Base-by-base conservation (phyloP, 2,329 filamentous ascomycete species). In the Colletotrichum tanaceti region DNA sequence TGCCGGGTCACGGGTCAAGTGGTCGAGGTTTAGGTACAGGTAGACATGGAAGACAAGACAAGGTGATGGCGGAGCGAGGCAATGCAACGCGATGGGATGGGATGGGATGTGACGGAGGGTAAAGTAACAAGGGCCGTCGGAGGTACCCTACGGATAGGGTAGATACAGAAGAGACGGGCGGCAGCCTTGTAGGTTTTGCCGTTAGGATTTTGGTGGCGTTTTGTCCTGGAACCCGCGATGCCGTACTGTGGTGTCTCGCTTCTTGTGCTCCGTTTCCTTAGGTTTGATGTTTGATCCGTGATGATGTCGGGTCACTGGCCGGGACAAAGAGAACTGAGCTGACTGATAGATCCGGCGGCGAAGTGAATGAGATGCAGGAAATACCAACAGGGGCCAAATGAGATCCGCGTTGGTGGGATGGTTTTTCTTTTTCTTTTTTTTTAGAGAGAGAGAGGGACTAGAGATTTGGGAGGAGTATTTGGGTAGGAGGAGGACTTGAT, bases 401-500 rank as follows among this genome's bases (percentile, higher is more conserved):
- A 59, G 60, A 54, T 68, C 61, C 54, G 54, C 49, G 65, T 68
- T 61, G 65, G 57, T 55, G 24, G 59, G 61, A 24, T 24, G 24
- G 4, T 24, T 24, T 24, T 24, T 24, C 4, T 24, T 24, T 24
- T 24, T 24, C 46, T 44, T 52, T 24, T 28, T 58, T 24, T 63
- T 46, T 52, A 53, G n/a, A n/a, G n/a, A n/a, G n/a, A 44, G 44
- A 63, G 53, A 52, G 28, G 63, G 54, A 32, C 18, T 3, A 35
- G 32, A 35, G 32, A 35, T 2, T 10, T 35, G 32, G 32, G 32
- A 32, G 32, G 32, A 10, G 32, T 32, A 32, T 9, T 32, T 32
- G 32, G 9, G 32, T 32, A 32, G 22, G 22, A 58, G 50, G 24
- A 50, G 49, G 28, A 52, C 28, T n/a, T 41, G 39, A 35, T 35